A percentile compares a stretch with the other conserved stretches of the same genome.
Conservation (phyloP, 345 rosid genomes). For the Salix viminalis region DNA sequence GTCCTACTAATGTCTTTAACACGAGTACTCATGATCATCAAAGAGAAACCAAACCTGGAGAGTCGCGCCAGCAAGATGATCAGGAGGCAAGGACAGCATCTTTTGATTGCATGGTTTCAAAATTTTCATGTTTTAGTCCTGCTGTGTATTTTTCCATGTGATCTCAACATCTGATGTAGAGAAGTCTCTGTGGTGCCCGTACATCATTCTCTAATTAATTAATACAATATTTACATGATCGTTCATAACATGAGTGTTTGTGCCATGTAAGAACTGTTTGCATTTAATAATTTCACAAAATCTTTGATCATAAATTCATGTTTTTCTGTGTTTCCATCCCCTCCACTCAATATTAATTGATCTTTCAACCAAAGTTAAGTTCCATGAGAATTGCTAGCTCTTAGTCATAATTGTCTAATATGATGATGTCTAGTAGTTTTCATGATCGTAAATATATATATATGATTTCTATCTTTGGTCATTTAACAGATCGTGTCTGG, state of each 20-base stretch:
- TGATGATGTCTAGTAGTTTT: not conserved
- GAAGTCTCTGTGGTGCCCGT: not conserved
- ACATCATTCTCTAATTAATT: not conserved
- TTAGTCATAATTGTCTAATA: too few species aligned
- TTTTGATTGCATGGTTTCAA: not conserved
- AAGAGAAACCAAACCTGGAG: slow-evolving; percentile 1
- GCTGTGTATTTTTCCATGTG: not conserved
- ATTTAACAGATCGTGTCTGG: not conserved
- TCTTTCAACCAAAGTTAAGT: not conserved
- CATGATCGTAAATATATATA: not conserved
- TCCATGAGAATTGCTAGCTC: not conserved
- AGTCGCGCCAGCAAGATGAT: slow-evolving; percentile 7
- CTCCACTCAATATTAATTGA: not conserved
- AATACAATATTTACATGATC: not conserved
- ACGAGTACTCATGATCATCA: slow-evolving; percentile 7
- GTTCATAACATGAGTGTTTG: not conserved
- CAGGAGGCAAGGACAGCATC: slow-evolving; percentile 20
- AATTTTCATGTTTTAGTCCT: not conserved
- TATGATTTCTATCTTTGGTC: not conserved
- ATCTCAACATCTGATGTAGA: not conserved
- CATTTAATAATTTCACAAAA: not conserved
- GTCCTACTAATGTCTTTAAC: slow-evolving; percentile 11
- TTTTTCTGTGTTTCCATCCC: not conserved
- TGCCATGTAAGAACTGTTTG: not conserved
- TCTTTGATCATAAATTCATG: not conserved